Percentiles rank a stretch among this genome's conserved stretches.
phyloP scores from a whole-genome alignment of 2,329 filamentous ascomycete genomes.

The Coniochaeta hoffmannii region DNA sequence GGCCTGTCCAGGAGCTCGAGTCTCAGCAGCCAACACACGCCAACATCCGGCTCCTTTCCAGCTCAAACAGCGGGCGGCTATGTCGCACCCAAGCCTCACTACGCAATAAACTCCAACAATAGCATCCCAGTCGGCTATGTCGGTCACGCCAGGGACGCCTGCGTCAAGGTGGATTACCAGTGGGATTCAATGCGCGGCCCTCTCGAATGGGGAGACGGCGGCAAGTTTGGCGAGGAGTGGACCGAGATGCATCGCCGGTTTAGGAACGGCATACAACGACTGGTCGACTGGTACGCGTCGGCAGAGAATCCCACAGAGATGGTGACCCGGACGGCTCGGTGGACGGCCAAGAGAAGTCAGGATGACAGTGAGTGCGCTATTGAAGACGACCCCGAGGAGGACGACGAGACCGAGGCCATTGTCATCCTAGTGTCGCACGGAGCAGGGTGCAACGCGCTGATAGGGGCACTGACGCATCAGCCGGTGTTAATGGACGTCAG shows the following conservation, averaged over 20 bases:
- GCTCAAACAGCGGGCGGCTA: constrained; percentile 41
- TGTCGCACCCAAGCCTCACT: constrained; percentile 68
- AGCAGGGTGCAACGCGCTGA: constrained; percentile 90
- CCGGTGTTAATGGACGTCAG: constrained; percentile 86
- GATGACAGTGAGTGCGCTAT: constrained; percentile 24
- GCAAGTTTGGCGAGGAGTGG: constrained; percentile 90
- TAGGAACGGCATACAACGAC: constrained; percentile 65
- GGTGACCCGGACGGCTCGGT: constrained; percentile 34
- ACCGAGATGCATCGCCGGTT: constrained; percentile 90
- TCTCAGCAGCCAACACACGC: constrained; percentile 12
- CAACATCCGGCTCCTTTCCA: not conserved
- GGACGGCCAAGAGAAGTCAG: constrained; percentile 17
- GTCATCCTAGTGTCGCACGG: constrained; percentile 88
- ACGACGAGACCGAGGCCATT: constrained; percentile 61
- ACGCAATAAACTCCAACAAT: constrained; percentile 72
- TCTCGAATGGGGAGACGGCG: constrained; percentile 79
- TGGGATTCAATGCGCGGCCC: constrained; percentile 87
- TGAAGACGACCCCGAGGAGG: constrained; percentile 32
- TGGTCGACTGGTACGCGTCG: constrained; percentile 76
- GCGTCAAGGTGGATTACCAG: constrained; percentile 80
- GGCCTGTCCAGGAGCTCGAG: constrained; percentile 23
- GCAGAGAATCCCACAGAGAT: constrained; percentile 43
- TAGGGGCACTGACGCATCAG: constrained; percentile 85
- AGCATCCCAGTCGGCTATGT: constrained; percentile 85
- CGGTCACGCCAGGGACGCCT: constrained; percentile 81